These are phyloP conservation scores for Cenchrus fungigraminus DNA, from an alignment of 176 grass and related monocot species.

Conservation along the genomic window DNA sequence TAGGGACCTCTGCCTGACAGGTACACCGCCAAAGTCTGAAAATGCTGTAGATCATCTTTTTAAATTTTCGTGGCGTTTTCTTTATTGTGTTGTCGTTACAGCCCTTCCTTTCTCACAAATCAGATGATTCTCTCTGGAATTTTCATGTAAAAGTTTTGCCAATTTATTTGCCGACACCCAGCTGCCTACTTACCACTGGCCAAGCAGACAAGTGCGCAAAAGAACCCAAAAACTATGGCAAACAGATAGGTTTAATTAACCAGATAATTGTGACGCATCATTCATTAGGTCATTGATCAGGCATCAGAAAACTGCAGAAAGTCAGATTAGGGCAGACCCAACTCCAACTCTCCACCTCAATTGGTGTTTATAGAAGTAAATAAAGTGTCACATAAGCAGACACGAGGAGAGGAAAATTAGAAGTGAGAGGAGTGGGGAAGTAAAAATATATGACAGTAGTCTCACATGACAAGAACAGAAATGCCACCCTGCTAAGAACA, in stretches of 20 bases:
- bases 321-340: not conserved
- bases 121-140: not conserved
- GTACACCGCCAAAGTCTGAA: not conserved
- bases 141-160: not conserved
- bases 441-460: too few species aligned
- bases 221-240: slow-evolving; percentile 22
- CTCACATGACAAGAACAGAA: too few species aligned
- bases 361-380: slow-evolving; percentile 32
- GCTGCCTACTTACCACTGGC: slow-evolving; percentile 23
- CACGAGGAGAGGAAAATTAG: too few species aligned
- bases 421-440: too few species aligned
- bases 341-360: slow-evolving; percentile 19
- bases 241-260: slow-evolving; percentile 27
- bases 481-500: too few species aligned
- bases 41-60: not conserved
- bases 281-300: slow-evolving; percentile 23
- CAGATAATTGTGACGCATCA: slow-evolving; percentile 19
- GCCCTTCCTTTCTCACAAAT: not conserved
- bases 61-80: not conserved
- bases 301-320: slow-evolving; percentile 2
- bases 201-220: slow-evolving; percentile 2
- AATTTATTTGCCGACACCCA: slow-evolving; percentile 20
- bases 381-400: too few species aligned
- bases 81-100: not conserved
- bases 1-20: not conserved